Evolutionary conservation across 2,329 filamentous ascomycete species (phyloP), one percentile per base, ranked within the genome.

Genomic region (Hypoxylon sp.): DNA sequence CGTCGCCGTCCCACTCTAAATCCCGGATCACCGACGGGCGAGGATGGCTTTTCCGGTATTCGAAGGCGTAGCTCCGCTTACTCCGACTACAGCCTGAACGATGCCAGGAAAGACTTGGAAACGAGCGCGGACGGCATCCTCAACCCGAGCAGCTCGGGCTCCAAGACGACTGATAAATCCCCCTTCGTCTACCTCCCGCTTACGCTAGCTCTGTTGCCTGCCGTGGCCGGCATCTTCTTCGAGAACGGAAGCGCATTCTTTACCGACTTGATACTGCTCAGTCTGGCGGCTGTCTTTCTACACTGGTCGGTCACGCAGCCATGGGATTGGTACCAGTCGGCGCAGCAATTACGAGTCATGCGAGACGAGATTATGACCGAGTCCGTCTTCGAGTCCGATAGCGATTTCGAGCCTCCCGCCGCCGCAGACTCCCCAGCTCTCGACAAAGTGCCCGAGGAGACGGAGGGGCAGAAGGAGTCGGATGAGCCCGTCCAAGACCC

Each of bases 231-330:
- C 0, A 76, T 96, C 45, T 79, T 97, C 54, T 96, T 97, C 72
- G 84, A 90, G 59, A 90, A 96, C 76, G 94, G 94, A 10, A 89
- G 88, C 66, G 85, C 88, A 0, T 82, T 97, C 60, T 86, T 93
- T 51, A 97, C 92, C 0, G 94, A 98, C 74, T 76, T 96, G 23
- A 88, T 95, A 67, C 79, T 98, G 27, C 77, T 98, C 26, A 86
- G 84, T 2, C 75, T 98, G 60, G 90, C 91, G 2, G 91, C 89
- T 3, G 83, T 97, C 40, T 96, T 97, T 69, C 79, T 98, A 60
- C 93, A 97, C 72, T 97, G 92, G 91, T 93, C 91, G 45, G 89
- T 97, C 38, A 88, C 91, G 53, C 81, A 95, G 65, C 94, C 94
- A 67, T 98, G 94, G 93, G 81, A 85, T 49, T 92, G 89, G 89